A percentile compares a stretch with the other conserved stretches of the same genome.
Evolutionary conservation across 1,284 basidiomycete species (phyloP).

Genomic region (Vanrija humicola): DNA sequence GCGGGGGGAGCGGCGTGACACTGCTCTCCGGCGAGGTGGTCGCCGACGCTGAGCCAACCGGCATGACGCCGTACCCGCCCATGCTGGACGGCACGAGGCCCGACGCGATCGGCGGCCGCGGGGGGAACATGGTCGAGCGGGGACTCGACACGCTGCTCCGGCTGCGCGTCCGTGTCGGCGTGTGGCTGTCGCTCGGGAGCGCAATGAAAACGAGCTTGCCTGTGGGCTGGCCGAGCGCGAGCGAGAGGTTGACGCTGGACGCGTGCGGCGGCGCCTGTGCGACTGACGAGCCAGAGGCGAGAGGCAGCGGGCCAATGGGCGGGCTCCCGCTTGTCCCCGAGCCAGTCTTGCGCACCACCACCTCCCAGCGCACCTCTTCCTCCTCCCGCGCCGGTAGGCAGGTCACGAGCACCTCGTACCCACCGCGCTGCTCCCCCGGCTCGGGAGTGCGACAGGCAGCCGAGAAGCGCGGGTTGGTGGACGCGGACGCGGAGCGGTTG

Average conservation of each 20-base stretch:
- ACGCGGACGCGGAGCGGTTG: no score
- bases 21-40: background rate
- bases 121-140: background rate
- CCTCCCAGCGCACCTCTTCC: constrained; percentile 37
- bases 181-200: constrained; percentile 27
- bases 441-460: background rate
- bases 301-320: no score
- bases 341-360: constrained; percentile 22
- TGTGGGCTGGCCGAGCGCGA: constrained; percentile 29
- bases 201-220: constrained; percentile 42
- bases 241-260: constrained; percentile 37
- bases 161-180: constrained; percentile 4
- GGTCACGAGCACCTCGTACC: constrained; percentile 30
- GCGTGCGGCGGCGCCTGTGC: constrained; percentile 20
- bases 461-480: no score
- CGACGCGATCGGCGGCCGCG: background rate
- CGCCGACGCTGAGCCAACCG: background rate
- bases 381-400: constrained; percentile 19
- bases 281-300: no score
- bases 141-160: background rate
- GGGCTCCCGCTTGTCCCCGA: no score
- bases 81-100: background rate
- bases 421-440: background rate
- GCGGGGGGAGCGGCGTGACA: background rate
- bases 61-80: background rate